Percentiles rank a stretch among this genome's conserved stretches.
These are phyloP conservation scores for Ormosia semicastrata DNA, from an alignment of 306 rosid species.

Conservation along the genomic window DNA sequence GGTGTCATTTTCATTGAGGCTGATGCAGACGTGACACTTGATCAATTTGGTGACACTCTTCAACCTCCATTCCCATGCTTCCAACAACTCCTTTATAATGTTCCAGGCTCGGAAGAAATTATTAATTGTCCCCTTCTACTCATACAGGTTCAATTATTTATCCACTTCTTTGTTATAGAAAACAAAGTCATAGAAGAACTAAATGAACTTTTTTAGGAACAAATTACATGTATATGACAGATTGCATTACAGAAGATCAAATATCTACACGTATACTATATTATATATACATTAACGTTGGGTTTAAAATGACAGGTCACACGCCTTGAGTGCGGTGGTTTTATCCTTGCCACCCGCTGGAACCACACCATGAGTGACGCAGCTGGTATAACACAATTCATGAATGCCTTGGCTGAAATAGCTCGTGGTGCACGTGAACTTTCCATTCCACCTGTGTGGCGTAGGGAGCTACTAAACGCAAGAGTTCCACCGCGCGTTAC, in stretches of 20 bases:
- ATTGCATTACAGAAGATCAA: too few species aligned
- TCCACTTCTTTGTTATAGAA: too few species aligned
- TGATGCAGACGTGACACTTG: slow-evolving; percentile 41
- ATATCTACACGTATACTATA: too few species aligned
- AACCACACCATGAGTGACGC: slow-evolving; percentile 17
- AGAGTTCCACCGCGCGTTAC: slow-evolving; percentile 26
- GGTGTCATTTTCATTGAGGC: slow-evolving; percentile 51
- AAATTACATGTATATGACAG: too few species aligned
- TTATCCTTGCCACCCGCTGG: background rate
- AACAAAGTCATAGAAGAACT: background rate
- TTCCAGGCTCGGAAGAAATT: slow-evolving; percentile 36
- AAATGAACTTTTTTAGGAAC: too few species aligned
- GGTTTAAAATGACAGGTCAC: slow-evolving; percentile 14
- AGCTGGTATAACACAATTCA: background rate
- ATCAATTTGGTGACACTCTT: slow-evolving; percentile 35
- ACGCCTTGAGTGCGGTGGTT: slow-evolving; percentile 31
- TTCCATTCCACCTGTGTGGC: slow-evolving; percentile 26
- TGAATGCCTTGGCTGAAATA: background rate
- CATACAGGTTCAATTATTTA: slow-evolving; percentile 31
- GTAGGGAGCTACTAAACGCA: slow-evolving; percentile 12
- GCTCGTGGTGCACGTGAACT: slow-evolving; percentile 1
- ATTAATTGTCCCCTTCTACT: slow-evolving; percentile 31
- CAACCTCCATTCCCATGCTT: slow-evolving; percentile 43
- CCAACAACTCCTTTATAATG: slow-evolving; percentile 34
- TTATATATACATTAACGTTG: too few species aligned